Conservation (phyloP, 2,329 filamentous ascomycete genomes). For the Volutella citrinella region DNA sequence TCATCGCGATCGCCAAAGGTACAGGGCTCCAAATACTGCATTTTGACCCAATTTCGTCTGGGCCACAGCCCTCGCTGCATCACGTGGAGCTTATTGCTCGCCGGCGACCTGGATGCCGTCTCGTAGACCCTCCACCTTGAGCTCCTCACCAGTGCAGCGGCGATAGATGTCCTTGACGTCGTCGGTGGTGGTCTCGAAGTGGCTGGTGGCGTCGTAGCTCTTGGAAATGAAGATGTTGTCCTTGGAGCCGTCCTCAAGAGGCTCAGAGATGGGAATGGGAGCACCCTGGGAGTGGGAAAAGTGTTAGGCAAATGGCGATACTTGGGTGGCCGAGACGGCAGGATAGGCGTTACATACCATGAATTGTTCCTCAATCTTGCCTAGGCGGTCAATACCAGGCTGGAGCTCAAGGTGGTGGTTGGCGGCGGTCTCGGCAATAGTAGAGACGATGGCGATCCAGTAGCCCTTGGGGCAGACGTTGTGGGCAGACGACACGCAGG, state of each 20-base stretch:
- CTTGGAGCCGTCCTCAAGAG: constrained; percentile 73
- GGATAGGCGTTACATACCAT: constrained; percentile 57
- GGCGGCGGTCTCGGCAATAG: constrained; percentile 84
- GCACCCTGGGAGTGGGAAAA: constrained; percentile 49
- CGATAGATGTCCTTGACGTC: constrained; percentile 93
- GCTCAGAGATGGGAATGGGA: constrained; percentile 92
- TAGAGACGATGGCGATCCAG: constrained; percentile 98
- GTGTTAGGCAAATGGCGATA: no score
- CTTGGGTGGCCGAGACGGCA: no score
- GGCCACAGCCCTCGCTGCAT: no score
- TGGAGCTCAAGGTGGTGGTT: constrained; percentile 97
- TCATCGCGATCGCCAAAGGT: no score
- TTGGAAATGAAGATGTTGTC: constrained; percentile 98
- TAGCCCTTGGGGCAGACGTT: constrained; percentile 99
- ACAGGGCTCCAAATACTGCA: no score
- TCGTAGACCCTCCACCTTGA: constrained; percentile 83
- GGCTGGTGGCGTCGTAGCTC: constrained; percentile 96
- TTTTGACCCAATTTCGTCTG: no score
- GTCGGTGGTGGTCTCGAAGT: constrained; percentile 90
- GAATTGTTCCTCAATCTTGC: constrained; percentile 94
- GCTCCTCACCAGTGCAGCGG: constrained; percentile 77
- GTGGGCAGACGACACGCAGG: constrained; percentile 91
- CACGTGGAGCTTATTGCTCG: constrained; percentile 55
- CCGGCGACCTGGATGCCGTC: constrained; percentile 74
- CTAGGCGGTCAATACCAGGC: constrained; percentile 87